Conservation (phyloP, 768 basidiomycete species). For the Podaxis sp. region DNA sequence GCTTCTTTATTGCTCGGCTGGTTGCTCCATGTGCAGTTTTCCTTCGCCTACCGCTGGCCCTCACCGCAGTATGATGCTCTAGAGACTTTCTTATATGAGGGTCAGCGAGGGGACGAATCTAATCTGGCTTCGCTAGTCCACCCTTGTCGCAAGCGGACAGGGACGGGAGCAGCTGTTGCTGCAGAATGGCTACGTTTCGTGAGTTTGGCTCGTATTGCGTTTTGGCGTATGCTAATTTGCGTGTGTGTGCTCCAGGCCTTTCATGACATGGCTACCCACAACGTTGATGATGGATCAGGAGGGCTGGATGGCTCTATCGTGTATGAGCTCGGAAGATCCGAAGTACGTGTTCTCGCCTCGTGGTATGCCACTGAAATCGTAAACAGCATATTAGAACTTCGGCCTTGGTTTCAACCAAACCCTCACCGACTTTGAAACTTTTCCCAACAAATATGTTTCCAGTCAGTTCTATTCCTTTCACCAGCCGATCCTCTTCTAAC, state of each 20-base stretch:
- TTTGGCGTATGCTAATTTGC: background rate
- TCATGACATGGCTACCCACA: slow-evolving; percentile 50
- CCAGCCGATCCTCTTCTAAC: background rate
- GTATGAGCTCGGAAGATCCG: slow-evolving; percentile 42
- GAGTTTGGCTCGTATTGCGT: slow-evolving; percentile 12
- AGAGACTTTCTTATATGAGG: slow-evolving; percentile 33
- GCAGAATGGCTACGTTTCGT: slow-evolving; percentile 40
- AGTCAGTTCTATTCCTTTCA: slow-evolving; percentile 29
- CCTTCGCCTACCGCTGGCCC: slow-evolving; percentile 31
- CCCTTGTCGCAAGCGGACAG: slow-evolving; percentile 31
- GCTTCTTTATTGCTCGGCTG: background rate
- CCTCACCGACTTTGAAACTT: slow-evolving; percentile 39
- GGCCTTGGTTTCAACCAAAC: slow-evolving; percentile 46
- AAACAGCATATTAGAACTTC: slow-evolving; percentile 36
- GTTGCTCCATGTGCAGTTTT: background rate
- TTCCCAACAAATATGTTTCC: slow-evolving; percentile 44
- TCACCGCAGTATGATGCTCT: slow-evolving; percentile 37
- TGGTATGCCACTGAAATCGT: background rate
- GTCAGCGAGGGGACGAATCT: slow-evolving; percentile 31
- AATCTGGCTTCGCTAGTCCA: slow-evolving; percentile 33
- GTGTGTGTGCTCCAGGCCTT: slow-evolving; percentile 35
- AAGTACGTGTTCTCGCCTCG: slow-evolving; percentile 29
- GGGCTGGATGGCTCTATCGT: slow-evolving; percentile 52
- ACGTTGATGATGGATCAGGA: slow-evolving; percentile 44
- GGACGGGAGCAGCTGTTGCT: slow-evolving; percentile 28